phyloP scores from a whole-genome alignment of 805 yeast species.

The Suhomyces emberorum region DNA sequence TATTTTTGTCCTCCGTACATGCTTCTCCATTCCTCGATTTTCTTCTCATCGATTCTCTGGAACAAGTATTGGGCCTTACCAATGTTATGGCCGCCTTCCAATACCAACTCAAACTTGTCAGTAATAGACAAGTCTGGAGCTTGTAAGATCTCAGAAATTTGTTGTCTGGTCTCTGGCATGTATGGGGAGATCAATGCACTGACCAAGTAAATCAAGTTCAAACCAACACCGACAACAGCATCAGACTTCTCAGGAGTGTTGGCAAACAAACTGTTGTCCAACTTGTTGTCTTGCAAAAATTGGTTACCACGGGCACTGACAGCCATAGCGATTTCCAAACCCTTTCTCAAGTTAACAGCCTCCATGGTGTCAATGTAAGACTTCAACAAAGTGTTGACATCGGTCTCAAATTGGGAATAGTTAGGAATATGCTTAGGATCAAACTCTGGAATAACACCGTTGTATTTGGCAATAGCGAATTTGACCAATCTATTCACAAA shows the following conservation, averaged over 20 bases:
- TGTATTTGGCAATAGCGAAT: constrained; percentile 85
- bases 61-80: constrained; percentile 91
- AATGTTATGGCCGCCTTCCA: constrained; percentile 79
- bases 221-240: constrained; percentile 88
- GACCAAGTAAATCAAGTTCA: constrained; percentile 84
- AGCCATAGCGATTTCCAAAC: constrained; percentile 88
- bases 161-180: constrained; percentile 79
- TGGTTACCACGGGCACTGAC: constrained; percentile 90
- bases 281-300: constrained; percentile 92
- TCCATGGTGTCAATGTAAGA: constrained; percentile 74
- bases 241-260: constrained; percentile 78
- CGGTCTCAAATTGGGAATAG: constrained; percentile 46
- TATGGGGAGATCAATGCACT: constrained; percentile 80
- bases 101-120: constrained; percentile 64
- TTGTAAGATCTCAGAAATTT: constrained; percentile 74
- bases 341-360: constrained; percentile 75
- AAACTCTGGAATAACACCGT: constrained; percentile 80
- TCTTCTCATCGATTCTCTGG: constrained; percentile 85
- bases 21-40: constrained; percentile 81
- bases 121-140: constrained; percentile 79
- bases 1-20: constrained; percentile 81
- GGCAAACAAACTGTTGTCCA: constrained; percentile 81
- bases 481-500: constrained; percentile 92
- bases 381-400: constrained; percentile 58
- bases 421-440: constrained; percentile 45